Percentiles rank a stretch among this genome's conserved stretches.
These are phyloP conservation scores for Decorospora gaudefroyi DNA, from an alignment of 2,329 filamentous ascomycete genomes.

Conservation along the genomic window DNA sequence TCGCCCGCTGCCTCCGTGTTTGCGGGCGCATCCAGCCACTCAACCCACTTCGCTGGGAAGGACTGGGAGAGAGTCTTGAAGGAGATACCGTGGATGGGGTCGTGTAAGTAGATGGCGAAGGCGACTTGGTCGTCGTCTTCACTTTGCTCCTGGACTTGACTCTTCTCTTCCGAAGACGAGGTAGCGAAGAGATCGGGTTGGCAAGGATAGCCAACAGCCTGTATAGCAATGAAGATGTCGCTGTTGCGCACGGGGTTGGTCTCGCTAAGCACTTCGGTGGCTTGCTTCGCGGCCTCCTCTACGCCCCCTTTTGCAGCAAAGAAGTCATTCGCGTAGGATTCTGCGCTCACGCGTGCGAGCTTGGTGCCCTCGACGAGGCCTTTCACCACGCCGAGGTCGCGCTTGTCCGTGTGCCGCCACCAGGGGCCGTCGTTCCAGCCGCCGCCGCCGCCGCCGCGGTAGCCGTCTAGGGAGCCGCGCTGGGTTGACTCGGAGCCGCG, in stretches of 20 bases:
- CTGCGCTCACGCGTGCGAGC: constrained; percentile 84
- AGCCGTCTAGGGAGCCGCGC: constrained; percentile 65
- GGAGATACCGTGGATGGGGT: constrained; percentile 88
- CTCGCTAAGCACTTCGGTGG: constrained; percentile 77
- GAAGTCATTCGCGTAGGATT: constrained; percentile 84
- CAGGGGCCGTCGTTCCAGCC: constrained; percentile 95
- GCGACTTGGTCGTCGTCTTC: constrained; percentile 67
- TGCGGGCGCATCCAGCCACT: constrained; percentile 76
- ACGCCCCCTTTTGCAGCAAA: constrained; percentile 78
- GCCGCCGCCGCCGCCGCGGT: constrained; percentile 59
- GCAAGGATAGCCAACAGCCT: constrained; percentile 72
- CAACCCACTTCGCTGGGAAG: constrained; percentile 82
- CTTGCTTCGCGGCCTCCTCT: constrained; percentile 76
- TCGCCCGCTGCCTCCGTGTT: constrained; percentile 45
- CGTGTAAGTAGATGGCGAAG: constrained; percentile 79
- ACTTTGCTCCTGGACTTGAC: constrained; percentile 58
- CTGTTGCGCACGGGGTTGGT: constrained; percentile 88
- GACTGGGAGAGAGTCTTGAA: constrained; percentile 83
- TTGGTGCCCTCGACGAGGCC: constrained; percentile 88
- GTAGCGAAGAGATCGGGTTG: constrained; percentile 70
- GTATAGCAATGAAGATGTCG: constrained; percentile 94
- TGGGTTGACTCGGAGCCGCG: constrained; percentile 83
- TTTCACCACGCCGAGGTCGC: constrained; percentile 78
- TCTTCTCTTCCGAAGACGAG: constrained; percentile 58
- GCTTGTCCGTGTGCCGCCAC: constrained; percentile 77